A percentile compares a stretch with the other conserved stretches of the same genome.
phyloP scores from a whole-genome alignment of 2,329 filamentous ascomycete genomes.

The Didymella glomerata region DNA sequence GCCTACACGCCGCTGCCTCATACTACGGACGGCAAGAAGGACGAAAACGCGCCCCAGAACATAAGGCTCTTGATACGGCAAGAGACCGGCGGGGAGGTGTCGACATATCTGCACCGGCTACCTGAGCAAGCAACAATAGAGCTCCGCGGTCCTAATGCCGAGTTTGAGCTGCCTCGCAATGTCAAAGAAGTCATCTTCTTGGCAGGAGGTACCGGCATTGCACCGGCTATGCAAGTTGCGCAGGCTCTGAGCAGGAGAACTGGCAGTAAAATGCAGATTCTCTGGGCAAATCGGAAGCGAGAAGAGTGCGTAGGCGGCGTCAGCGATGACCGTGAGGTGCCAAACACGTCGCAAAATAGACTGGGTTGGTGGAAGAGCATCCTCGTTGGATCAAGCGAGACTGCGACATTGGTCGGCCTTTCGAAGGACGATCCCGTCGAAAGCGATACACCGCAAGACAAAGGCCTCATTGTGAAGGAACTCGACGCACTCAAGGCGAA shows the following conservation, averaged over 20 bases:
- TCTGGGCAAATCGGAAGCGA: conserved; percentile 80
- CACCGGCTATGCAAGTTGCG: conserved; percentile 84
- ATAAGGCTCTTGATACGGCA: conserved; percentile 81
- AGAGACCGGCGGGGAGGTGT: conserved; percentile 84
- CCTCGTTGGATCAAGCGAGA: conserved; percentile 28
- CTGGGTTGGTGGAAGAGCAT: conserved; percentile 42
- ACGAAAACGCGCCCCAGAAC: conserved; percentile 46
- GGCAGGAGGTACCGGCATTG: conserved; percentile 91
- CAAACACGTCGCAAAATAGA: conserved; percentile 19
- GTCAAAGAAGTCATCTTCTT: conserved; percentile 76
- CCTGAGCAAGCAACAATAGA: conserved; percentile 71
- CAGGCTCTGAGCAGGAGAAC: conserved; percentile 64
- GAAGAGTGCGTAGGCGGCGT: conserved; percentile 71
- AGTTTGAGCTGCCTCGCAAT: conserved; percentile 66
- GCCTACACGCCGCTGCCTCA: conserved; percentile 89
- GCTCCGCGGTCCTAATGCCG: conserved; percentile 79
- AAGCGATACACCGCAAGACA: conserved; percentile 19
- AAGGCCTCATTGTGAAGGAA: conserved; percentile 66
- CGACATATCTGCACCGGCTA: conserved; percentile 76
- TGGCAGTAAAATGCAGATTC: conserved; percentile 67
- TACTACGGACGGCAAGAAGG: conserved; percentile 44
- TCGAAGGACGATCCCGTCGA: conserved; percentile 14
- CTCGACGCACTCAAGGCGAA: conserved; percentile 67
- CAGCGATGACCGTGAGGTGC: conserved; percentile 55
- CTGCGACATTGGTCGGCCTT: conserved; percentile 14